Evolutionary conservation across 2,329 filamentous ascomycete species (phyloP).

Genomic region (Plectosphaerella sp.): DNA sequence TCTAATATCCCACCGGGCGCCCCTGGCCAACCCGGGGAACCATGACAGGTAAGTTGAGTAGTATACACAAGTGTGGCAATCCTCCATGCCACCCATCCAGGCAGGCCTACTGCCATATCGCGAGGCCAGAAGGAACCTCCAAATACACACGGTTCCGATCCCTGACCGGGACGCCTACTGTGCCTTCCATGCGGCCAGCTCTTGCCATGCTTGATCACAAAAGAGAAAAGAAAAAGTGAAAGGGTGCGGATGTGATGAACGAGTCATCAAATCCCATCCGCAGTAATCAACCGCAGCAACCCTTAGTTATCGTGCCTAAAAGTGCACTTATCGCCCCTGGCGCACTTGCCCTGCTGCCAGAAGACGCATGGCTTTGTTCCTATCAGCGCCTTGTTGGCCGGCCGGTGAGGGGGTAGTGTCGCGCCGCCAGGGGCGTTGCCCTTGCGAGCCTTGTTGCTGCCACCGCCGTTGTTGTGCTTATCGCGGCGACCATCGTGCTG

Average conservation of each 20-base stretch:
- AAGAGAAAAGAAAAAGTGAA: not conserved
- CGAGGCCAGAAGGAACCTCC: not conserved
- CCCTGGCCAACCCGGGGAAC: too few relatives aligned
- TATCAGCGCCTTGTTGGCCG: constrained; percentile 51
- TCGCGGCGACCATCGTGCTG: constrained; percentile 23
- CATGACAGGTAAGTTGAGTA: too few relatives aligned
- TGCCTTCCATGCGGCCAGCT: not conserved
- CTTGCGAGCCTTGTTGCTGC: constrained; percentile 31
- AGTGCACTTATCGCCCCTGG: constrained; percentile 69
- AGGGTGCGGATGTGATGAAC: not conserved
- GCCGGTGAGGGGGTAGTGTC: constrained; percentile 35
- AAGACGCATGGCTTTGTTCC: constrained; percentile 68
- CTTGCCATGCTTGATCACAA: not conserved
- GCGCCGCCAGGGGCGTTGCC: constrained; percentile 15
- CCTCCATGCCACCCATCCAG: not conserved
- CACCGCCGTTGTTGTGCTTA: constrained; percentile 19
- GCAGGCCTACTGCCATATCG: not conserved
- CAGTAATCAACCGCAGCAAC: too few relatives aligned
- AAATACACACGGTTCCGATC: too few relatives aligned
- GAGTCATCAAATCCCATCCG: not conserved
- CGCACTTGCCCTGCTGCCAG: constrained; percentile 66
- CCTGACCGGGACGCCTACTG: not conserved
- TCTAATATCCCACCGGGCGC: too few relatives aligned
- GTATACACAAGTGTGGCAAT: too few relatives aligned
- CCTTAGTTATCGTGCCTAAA: constrained; percentile 58